These are phyloP conservation scores for Serendipita sp. DNA, from an alignment of 768 basidiomycete genomes.

Conservation along the genomic window DNA sequence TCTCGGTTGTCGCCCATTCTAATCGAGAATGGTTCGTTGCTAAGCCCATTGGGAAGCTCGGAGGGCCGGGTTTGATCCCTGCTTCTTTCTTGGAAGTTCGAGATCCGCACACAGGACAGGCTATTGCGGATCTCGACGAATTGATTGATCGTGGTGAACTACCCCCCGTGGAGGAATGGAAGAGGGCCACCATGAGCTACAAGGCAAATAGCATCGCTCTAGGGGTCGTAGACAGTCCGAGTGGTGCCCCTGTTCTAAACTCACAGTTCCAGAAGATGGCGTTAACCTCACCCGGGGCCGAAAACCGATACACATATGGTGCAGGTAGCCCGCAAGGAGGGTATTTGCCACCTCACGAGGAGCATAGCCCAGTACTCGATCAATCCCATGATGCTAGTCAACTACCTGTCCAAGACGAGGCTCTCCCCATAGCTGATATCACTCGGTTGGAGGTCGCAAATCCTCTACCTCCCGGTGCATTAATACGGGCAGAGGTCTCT, in stretches of 20 bases:
- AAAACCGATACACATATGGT: not conserved
- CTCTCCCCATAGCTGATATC: not conserved
- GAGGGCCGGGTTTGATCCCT: slow-evolving; percentile 91
- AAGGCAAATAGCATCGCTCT: slow-evolving; percentile 92
- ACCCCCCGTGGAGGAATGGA: slow-evolving; percentile 98
- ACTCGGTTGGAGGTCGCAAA: slow-evolving; percentile 5
- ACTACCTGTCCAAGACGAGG: not conserved
- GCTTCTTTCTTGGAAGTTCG: slow-evolving; percentile 94
- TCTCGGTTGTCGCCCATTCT: slow-evolving; percentile 97
- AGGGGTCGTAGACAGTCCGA: slow-evolving; percentile 51
- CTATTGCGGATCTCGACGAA: slow-evolving; percentile 52
- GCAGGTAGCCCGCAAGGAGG: not conserved
- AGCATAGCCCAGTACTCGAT: not conserved
- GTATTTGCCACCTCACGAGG: not conserved
- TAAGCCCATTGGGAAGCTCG: slow-evolving; percentile 88
- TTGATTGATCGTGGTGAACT: slow-evolving; percentile 79
- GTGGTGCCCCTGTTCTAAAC: slow-evolving; percentile 27
- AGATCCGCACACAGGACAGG: slow-evolving; percentile 71
- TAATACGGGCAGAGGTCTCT: slow-evolving; percentile 74
- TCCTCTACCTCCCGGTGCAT: slow-evolving; percentile 57
- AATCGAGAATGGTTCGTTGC: slow-evolving; percentile 99
- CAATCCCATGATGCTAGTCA: not conserved
- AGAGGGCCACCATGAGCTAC: slow-evolving; percentile 84
- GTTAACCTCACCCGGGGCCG: not conserved
- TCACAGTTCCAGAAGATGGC: slow-evolving; percentile 1